phyloP scores from a whole-genome alignment of 495 filamentous ascomycete species.

The Penicillium paxilli region DNA sequence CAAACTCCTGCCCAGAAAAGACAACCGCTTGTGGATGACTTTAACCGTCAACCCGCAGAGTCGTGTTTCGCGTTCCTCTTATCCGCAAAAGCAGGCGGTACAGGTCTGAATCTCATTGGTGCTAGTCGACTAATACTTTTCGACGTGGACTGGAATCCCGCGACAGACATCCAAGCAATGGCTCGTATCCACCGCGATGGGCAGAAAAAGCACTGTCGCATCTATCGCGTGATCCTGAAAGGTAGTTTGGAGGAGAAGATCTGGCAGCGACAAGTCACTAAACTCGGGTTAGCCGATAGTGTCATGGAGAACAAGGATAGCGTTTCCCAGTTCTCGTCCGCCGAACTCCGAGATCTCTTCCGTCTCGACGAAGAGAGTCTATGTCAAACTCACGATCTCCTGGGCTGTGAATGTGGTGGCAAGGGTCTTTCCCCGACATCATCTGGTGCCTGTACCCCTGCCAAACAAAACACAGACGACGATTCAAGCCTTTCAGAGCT shows the following conservation, averaged over 20 bases:
- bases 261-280: slow-evolving; percentile 78
- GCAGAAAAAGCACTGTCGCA: slow-evolving; percentile 67
- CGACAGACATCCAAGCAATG: slow-evolving; percentile 83
- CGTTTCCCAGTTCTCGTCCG: slow-evolving; percentile 59
- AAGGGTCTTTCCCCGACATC: slow-evolving; percentile 32
- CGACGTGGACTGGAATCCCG: slow-evolving; percentile 83
- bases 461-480: neutral
- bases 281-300: slow-evolving; percentile 67
- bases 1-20: slow-evolving; percentile 67
- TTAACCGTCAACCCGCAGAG: slow-evolving; percentile 61
- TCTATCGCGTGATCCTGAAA: slow-evolving; percentile 72
- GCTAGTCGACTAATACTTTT: slow-evolving; percentile 76
- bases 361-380: slow-evolving; percentile 57
- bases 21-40: slow-evolving; percentile 73
- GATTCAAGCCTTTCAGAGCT: slow-evolving; percentile 25
- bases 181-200: slow-evolving; percentile 79
- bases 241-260: slow-evolving; percentile 83
- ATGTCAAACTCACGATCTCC: slow-evolving; percentile 68
- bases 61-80: slow-evolving; percentile 73
- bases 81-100: slow-evolving; percentile 76
- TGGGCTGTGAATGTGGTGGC: slow-evolving; percentile 69
- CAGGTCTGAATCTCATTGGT: slow-evolving; percentile 76
- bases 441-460: slow-evolving; percentile 12
- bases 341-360: slow-evolving; percentile 74
- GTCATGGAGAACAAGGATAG: slow-evolving; percentile 65